Conservation (phyloP, 345 rosid genomes). For the Eucalyptus virginea region DNA sequence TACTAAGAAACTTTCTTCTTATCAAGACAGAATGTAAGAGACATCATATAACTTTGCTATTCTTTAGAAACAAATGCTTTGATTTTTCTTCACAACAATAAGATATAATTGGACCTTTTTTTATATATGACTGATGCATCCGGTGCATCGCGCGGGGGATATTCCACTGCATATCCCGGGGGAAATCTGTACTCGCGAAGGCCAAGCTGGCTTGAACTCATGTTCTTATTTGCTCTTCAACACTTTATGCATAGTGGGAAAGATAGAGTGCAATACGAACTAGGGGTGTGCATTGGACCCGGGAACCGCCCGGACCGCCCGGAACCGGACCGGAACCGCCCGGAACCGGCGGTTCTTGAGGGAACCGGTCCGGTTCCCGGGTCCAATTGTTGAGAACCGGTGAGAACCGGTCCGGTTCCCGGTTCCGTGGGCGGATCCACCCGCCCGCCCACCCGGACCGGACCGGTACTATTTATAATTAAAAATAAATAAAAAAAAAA, state of each 20-base stretch:
- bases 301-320: too few relatives aligned
- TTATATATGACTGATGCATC: not conserved
- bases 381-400: too few relatives aligned
- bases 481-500: too few relatives aligned
- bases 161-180: not conserved
- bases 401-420: too few relatives aligned
- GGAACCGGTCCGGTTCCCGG: too few relatives aligned
- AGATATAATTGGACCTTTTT: not conserved
- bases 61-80: not conserved
- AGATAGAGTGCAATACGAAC: not conserved
- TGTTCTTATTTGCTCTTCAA: not conserved
- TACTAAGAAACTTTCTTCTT: not conserved
- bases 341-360: too few relatives aligned
- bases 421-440: too few relatives aligned
- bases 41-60: not conserved
- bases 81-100: not conserved
- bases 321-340: too few relatives aligned
- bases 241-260: not conserved
- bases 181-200: not conserved
- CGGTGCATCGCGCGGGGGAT: not conserved
- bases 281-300: too few relatives aligned
- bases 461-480: too few relatives aligned
- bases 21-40: not conserved
- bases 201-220: not conserved
- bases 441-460: too few relatives aligned